Evolutionary conservation across 345 rosid genomes (phyloP), one percentile per base, ranked within the genome.

Genomic region (Dovyalis caffra): DNA sequence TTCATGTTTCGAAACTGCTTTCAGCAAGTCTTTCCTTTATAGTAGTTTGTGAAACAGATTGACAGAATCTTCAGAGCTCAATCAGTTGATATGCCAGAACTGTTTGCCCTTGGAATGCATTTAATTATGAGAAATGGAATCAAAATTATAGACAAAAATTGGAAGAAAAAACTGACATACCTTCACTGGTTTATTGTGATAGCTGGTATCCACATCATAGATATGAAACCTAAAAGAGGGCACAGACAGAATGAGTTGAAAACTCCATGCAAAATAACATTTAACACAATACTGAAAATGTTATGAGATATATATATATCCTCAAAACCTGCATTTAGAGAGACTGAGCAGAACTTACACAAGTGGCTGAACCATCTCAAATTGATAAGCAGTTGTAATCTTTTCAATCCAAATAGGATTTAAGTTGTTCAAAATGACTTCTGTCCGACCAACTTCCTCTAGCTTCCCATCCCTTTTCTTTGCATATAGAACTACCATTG

Each of bases 361-460:
- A 78, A 92, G 83, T 57, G 85, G 80, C 78, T 94, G 98, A 57
- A 92, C 85, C 9, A 84, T 81, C 85, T 94, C 98, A 81, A 90
- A 94, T 66, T 89, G 98, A 85, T 87, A 89, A 74, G 90, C 77
- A 78, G 92, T 72, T 11, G 86, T 79, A 34, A 88, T 78, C 83
- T 92, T 94, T 72, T 81, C 71, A 77, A 94, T 90, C 97, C 98
- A 94, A 49, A 82, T 72, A 75, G 98, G 98, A 80, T 88, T 85
- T 74, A 92, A 83, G 76, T 45, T 78, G 74, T 94, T 94, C 56
- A 87, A 69, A 63, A 92, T 81, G 67, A 92, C 97, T 85, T 94
- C 98, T 25, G 98, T 90, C 18, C 91, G 92, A 58, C 96, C 97
- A 81, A 94, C 83, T 85, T 94, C 98, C 79, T 89, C 89, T 34